Conservation (phyloP, 768 basidiomycete genomes). For the Botryobasidium botryosum region DNA sequence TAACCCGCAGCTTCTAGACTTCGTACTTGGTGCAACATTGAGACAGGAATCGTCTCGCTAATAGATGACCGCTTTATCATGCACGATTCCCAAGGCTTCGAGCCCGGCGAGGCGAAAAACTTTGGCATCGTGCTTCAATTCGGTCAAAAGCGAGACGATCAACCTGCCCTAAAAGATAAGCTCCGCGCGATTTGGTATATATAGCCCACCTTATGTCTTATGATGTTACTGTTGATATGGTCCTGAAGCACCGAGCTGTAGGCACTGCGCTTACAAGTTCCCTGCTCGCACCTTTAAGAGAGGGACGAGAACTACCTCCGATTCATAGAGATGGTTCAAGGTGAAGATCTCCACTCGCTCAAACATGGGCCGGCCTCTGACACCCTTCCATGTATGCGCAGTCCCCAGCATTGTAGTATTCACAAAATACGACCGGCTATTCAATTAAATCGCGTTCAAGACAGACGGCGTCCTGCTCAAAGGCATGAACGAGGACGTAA, state of each 20-base stretch:
- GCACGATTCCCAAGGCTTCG: constrained; percentile 21
- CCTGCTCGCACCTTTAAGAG: constrained; percentile 14
- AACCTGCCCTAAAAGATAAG: constrained; percentile 9
- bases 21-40: no score
- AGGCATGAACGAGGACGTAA: neutral
- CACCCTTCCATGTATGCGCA: constrained; percentile 7
- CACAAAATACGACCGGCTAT: no score
- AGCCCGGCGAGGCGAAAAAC: constrained; percentile 16
- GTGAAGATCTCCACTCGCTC: neutral
- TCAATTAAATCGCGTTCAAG: no score
- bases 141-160: constrained; percentile 12
- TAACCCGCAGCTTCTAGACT: no score
- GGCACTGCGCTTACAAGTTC: constrained; percentile 18
- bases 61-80: constrained; percentile 18
- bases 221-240: neutral
- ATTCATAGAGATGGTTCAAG: constrained; percentile 13
- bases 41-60: constrained; percentile 13
- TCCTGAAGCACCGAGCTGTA: no score
- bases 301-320: constrained; percentile 17
- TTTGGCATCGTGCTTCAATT: constrained; percentile 16
- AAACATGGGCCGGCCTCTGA: no score
- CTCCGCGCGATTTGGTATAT: constrained; percentile 20
- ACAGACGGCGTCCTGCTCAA: no score
- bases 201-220: neutral
- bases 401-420: constrained; percentile 22